Evolutionary conservation across 78 protist species (phyloP).

Genomic region (Thecamonas trahens): DNA sequence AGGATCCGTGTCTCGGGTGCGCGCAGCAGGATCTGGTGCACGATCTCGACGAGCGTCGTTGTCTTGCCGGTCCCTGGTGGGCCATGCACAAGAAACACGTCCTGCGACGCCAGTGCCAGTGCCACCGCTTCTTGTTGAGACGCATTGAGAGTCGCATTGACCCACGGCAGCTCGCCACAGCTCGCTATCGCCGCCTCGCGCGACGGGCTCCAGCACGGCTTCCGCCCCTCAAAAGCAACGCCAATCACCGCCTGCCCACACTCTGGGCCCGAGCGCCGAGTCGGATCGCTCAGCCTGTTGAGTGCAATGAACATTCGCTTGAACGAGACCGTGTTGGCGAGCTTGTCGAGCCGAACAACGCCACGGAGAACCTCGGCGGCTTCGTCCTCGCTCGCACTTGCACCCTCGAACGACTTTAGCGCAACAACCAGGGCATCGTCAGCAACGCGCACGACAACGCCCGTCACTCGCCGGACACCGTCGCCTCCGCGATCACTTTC

Average conservation of each 20-base stretch:
- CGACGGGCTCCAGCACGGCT: background rate
- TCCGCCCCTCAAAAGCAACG: background rate
- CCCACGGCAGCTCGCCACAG: background rate
- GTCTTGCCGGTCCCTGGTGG: conserved; percentile 47
- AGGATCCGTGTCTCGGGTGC: conserved; percentile 6
- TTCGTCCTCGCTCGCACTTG: no score
- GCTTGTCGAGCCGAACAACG: background rate
- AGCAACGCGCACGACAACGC: no score
- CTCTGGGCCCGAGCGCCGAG: background rate
- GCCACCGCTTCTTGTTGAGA: conserved; percentile 5
- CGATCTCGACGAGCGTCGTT: conserved; percentile 31
- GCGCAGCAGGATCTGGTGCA: conserved; percentile 13
- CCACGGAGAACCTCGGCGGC: no score
- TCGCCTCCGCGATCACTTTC: no score
- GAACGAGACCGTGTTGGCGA: conserved; percentile 15
- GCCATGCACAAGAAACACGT: conserved; percentile 35
- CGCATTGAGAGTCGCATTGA: conserved; percentile 1
- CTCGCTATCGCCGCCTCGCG: background rate
- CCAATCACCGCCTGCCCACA: background rate
- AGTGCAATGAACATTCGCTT: conserved; percentile 3
- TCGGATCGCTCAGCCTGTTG: background rate
- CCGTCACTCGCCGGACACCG: no score
- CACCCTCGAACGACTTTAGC: no score
- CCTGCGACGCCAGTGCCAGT: background rate
- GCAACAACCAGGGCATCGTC: no score